A percentile compares a stretch with the other conserved stretches of the same genome.
Evolutionary conservation across 2,329 filamentous ascomycete species (phyloP).

Genomic region (Trichoderma simmonsii): DNA sequence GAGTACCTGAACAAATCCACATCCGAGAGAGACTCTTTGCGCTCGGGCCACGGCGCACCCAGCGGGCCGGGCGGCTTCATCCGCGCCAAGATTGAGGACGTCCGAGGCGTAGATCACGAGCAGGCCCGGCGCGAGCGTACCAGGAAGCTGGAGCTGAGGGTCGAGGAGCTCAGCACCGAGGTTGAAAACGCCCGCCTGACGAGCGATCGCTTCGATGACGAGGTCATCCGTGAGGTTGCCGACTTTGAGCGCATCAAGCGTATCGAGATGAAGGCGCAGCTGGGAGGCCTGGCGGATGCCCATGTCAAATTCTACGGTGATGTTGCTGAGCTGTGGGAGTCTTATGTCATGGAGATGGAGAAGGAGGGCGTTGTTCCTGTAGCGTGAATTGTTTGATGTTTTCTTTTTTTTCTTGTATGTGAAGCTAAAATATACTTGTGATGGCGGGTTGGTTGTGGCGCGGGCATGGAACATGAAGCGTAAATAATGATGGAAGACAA

Average conservation of each 20-base stretch:
- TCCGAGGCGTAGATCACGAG: constrained; percentile 94
- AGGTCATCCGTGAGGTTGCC: constrained; percentile 86
- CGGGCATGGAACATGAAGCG: not conserved
- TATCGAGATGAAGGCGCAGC: constrained; percentile 82
- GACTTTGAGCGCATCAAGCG: constrained; percentile 98
- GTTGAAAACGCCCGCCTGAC: constrained; percentile 84
- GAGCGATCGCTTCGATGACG: constrained; percentile 91
- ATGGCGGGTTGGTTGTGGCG: not conserved
- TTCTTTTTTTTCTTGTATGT: not conserved
- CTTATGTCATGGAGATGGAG: constrained; percentile 86
- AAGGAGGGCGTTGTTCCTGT: constrained; percentile 47
- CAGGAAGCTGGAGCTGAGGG: constrained; percentile 85
- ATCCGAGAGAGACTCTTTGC: constrained; percentile 76
- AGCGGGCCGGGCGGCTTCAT: constrained; percentile 80
- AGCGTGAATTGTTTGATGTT: not conserved
- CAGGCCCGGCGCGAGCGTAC: constrained; percentile 82
- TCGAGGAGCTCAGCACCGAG: constrained; percentile 85
- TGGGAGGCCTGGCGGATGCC: constrained; percentile 77
- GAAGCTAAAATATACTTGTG: not conserved
- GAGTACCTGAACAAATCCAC: constrained; percentile 94
- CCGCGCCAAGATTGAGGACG: constrained; percentile 91
- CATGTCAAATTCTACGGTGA: constrained; percentile 84
- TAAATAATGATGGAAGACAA: not conserved
- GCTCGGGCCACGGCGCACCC: constrained; percentile 52
- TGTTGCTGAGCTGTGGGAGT: constrained; percentile 81